These are phyloP conservation scores for Glarea lozoyensis DNA, from an alignment of 495 filamentous ascomycete genomes.

Conservation along the genomic window DNA sequence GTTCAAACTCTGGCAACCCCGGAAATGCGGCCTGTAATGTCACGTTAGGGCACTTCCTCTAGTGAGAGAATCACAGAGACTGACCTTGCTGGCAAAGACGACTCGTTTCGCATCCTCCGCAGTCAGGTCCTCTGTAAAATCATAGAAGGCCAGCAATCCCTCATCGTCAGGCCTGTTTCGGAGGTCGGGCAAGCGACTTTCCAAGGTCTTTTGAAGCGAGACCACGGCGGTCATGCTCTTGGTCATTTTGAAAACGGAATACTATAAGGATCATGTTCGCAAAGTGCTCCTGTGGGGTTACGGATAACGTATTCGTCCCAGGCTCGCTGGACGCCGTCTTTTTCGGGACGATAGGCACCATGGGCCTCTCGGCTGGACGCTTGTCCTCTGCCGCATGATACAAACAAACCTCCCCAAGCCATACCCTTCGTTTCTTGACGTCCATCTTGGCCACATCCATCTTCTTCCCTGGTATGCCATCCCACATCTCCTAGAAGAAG, in stretches of 20 bases:
- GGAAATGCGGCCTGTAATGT: not conserved
- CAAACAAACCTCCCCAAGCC: not conserved
- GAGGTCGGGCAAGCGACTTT: not conserved
- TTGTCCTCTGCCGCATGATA: not conserved
- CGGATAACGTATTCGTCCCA: not conserved
- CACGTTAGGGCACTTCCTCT: no score
- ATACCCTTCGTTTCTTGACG: not conserved
- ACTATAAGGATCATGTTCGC: not conserved
- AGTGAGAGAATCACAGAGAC: no score
- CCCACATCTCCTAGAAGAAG: slow-evolving; percentile 1
- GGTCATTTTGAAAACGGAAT: not conserved
- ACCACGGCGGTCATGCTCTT: not conserved
- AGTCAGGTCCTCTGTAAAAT: not conserved
- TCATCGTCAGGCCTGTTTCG: not conserved
- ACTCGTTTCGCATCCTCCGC: not conserved
- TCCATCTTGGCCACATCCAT: not conserved
- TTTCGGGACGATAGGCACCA: not conserved
- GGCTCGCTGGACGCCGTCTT: not conserved
- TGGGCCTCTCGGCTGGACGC: not conserved
- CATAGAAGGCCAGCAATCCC: not conserved
- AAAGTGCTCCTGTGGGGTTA: not conserved
- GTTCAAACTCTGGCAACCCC: not conserved
- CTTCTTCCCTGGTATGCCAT: no score
- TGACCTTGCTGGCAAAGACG: not conserved
- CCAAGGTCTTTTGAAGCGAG: not conserved